Percentiles rank a stretch among this genome's conserved stretches.
Conservation (phyloP, 1,284 basidiomycete genomes). For the Salmacisia buchloeana region DNA sequence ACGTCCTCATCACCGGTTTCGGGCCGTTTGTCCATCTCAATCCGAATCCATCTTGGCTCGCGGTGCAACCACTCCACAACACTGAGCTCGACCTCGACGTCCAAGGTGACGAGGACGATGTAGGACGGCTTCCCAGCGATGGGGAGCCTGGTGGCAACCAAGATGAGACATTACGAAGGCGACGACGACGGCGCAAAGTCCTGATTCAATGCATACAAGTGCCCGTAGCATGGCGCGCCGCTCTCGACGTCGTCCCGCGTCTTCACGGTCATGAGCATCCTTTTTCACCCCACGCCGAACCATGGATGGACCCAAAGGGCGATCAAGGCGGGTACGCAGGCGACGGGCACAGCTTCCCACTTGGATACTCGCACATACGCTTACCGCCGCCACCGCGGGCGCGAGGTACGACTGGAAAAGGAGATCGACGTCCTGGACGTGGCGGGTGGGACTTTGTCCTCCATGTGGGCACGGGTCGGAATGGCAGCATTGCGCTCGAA, state of each 20-base stretch:
- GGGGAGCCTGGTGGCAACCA: too few species aligned
- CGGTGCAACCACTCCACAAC: slow-evolving; percentile 22
- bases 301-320: slow-evolving; percentile 21
- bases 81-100: slow-evolving; percentile 12
- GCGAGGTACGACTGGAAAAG: not conserved
- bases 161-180: not conserved
- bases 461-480: slow-evolving; percentile 24
- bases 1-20: slow-evolving; percentile 28
- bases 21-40: slow-evolving; percentile 24
- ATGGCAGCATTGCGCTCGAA: slow-evolving; percentile 20
- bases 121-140: too few species aligned
- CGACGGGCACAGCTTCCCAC: slow-evolving; percentile 10
- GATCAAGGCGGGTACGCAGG: slow-evolving; percentile 10
- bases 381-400: not conserved
- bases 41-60: slow-evolving; percentile 28
- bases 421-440: not conserved
- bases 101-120: too few species aligned
- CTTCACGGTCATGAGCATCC: slow-evolving; percentile 14
- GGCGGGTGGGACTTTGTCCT: slow-evolving; percentile 21
- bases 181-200: not conserved
- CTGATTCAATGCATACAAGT: slow-evolving; percentile 26
- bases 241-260: slow-evolving; percentile 22
- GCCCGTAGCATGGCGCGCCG: slow-evolving; percentile 22
- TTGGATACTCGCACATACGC: slow-evolving; percentile 16
- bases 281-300: not conserved